Conservation (phyloP, 208 protist genomes). For the Trichomonas tenax region DNA sequence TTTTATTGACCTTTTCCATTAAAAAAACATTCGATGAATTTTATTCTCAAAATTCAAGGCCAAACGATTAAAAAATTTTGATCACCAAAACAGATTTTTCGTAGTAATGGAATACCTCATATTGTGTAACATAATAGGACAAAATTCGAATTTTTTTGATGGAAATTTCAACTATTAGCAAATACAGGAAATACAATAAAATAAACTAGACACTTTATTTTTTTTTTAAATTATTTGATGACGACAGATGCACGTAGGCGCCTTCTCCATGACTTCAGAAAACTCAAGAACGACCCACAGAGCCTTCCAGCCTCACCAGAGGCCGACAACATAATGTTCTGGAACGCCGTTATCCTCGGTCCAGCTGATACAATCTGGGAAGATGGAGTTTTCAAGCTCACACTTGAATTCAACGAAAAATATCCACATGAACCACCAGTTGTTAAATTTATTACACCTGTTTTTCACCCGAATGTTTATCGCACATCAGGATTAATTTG, state of each 20-base stretch:
- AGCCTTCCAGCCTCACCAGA: constrained; percentile 60
- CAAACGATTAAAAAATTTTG: too few species aligned
- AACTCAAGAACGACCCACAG: constrained; percentile 60
- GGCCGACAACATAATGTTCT: constrained; percentile 70
- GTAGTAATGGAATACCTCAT: too few species aligned
- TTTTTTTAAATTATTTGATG: constrained; percentile 22
- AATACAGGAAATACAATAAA: too few species aligned
- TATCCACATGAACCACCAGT: constrained; percentile 84
- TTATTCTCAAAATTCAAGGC: too few species aligned
- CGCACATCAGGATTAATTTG: constrained; percentile 80
- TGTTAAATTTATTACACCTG: constrained; percentile 85
- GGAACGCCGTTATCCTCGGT: constrained; percentile 74
- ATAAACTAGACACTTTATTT: too few species aligned
- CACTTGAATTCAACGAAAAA: constrained; percentile 66
- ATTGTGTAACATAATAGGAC: too few species aligned
- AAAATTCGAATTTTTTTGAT: too few species aligned
- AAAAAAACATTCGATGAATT: too few species aligned
- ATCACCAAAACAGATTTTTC: too few species aligned
- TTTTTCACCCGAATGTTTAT: constrained; percentile 99
- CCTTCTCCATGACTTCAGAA: constrained; percentile 70
- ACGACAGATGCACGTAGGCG: constrained; percentile 49
- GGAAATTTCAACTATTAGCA: too few species aligned
- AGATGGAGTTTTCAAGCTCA: constrained; percentile 64
- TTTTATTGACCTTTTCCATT: too few species aligned
- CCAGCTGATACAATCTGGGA: constrained; percentile 25